A percentile compares a stretch with the other conserved stretches of the same genome.
Evolutionary conservation across 148 eudicot species (phyloP).

Genomic region (Hydrangea macrophylla): DNA sequence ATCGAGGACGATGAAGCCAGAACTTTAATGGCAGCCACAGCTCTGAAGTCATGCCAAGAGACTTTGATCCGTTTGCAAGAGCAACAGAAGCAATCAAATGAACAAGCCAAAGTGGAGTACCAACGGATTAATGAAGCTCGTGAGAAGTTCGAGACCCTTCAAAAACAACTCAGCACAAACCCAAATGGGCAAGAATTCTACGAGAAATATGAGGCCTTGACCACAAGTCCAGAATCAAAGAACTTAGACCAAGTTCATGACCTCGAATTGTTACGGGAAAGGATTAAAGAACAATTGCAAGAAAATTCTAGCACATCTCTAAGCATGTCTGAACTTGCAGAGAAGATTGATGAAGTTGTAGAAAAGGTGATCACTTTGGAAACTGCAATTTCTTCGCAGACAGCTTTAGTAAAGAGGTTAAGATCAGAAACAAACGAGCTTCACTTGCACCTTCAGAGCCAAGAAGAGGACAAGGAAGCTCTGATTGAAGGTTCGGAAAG

Average conservation of each 20-base stretch:
- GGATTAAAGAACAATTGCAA: constrained; percentile 38
- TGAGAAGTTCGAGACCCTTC: constrained; percentile 44
- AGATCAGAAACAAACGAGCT: constrained; percentile 48
- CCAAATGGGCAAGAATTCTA: neutral
- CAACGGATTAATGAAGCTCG: constrained; percentile 43
- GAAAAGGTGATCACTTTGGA: constrained; percentile 57
- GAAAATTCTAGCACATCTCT: constrained; percentile 28
- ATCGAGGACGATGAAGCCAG: constrained; percentile 79
- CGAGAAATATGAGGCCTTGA: neutral
- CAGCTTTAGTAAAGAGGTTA: constrained; percentile 54
- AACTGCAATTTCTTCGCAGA: constrained; percentile 52
- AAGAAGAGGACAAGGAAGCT: constrained; percentile 51
- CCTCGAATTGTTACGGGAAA: constrained; percentile 27
- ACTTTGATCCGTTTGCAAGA: constrained; percentile 49
- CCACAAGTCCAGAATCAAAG: constrained; percentile 13
- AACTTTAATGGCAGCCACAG: constrained; percentile 54
- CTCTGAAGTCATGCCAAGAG: constrained; percentile 61
- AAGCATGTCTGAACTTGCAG: constrained; percentile 62
- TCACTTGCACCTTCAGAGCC: constrained; percentile 36
- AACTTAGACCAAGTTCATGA: constrained; percentile 27
- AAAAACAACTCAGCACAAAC: constrained; percentile 8
- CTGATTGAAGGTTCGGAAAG: constrained; percentile 24
- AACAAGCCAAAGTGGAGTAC: constrained; percentile 52
- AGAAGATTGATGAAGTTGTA: constrained; percentile 72
- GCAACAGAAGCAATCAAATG: constrained; percentile 35